phyloP scores from a whole-genome alignment of 164 flowering plant species.

The Macadamia tetraphylla region DNA sequence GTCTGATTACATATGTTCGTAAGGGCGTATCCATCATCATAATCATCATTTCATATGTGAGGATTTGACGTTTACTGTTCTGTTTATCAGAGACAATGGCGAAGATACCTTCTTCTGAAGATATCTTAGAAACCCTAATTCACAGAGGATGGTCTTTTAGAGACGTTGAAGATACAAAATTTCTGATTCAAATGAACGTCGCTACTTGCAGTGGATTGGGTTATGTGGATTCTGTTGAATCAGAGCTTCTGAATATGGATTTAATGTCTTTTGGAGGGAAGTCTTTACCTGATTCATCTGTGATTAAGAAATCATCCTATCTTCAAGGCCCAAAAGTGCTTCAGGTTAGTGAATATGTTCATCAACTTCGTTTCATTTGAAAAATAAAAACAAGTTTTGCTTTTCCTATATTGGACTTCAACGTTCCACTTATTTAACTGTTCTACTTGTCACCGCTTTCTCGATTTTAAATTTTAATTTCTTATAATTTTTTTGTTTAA shows the following conservation, averaged over 20 bases:
- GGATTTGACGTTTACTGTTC: too few species aligned
- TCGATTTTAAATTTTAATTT: neutral
- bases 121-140: conserved; percentile 40
- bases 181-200: conserved; percentile 25
- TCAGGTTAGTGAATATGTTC: conserved; percentile 36
- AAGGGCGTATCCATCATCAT: too few species aligned
- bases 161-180: conserved; percentile 35
- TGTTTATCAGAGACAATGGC: neutral
- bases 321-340: conserved; percentile 74
- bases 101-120: conserved; percentile 16
- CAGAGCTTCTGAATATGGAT: conserved; percentile 70
- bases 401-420: too few species aligned
- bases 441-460: neutral
- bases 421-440: neutral
- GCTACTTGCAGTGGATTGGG: conserved; percentile 19
- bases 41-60: too few species aligned
- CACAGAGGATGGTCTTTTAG: conserved; percentile 62
- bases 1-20: too few species aligned
- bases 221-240: conserved; percentile 41
- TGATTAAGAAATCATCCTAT: conserved; percentile 39
- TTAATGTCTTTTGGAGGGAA: conserved; percentile 61
- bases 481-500: conserved; percentile 1
- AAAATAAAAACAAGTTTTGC: too few species aligned
- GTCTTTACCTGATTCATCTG: conserved; percentile 57
- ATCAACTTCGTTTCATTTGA: too few species aligned